Percentiles rank a stretch among this genome's conserved stretches.
phyloP scores from a whole-genome alignment of 495 filamentous ascomycete species.

The Hypoxylon lienhwacheense region DNA sequence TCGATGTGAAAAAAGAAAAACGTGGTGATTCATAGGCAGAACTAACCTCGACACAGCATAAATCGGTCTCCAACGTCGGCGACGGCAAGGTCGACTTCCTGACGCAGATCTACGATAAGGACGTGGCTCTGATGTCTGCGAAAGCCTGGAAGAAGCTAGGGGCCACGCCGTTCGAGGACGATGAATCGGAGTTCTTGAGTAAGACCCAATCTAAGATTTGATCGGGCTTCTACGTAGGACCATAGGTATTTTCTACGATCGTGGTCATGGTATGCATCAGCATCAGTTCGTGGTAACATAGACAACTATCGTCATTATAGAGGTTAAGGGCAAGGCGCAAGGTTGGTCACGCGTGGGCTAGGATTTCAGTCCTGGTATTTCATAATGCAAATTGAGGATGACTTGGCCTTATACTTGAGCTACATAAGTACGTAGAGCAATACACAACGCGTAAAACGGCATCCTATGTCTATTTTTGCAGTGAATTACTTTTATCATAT shows the following conservation, averaged over 20 bases:
- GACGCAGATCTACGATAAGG: conserved; percentile 23
- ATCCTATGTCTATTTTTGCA: no score
- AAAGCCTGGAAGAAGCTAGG: conserved; percentile 33
- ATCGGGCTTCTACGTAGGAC: background rate
- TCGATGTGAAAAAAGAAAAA: no score
- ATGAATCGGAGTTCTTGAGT: conserved; percentile 17
- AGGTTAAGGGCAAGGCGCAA: background rate
- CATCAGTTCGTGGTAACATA: background rate
- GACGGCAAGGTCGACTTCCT: conserved; percentile 30
- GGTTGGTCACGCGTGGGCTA: no score
- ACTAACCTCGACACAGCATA: conserved; percentile 17
- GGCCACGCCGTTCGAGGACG: conserved; percentile 32
- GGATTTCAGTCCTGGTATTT: no score
- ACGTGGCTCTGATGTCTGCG: conserved; percentile 23
- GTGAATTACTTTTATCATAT: no score
- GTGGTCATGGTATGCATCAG: no score
- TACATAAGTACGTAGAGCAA: no score
- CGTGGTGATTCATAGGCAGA: background rate
- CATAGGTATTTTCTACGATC: background rate
- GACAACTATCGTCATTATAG: background rate
- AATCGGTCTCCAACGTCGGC: conserved; percentile 32
- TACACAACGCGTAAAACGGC: no score
- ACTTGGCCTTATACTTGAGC: no score
- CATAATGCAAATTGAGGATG: no score
- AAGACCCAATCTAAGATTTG: conserved; percentile 26